phyloP scores from a whole-genome alignment of 352 stramenopile genomes.

The Phytophthora brassicae region DNA sequence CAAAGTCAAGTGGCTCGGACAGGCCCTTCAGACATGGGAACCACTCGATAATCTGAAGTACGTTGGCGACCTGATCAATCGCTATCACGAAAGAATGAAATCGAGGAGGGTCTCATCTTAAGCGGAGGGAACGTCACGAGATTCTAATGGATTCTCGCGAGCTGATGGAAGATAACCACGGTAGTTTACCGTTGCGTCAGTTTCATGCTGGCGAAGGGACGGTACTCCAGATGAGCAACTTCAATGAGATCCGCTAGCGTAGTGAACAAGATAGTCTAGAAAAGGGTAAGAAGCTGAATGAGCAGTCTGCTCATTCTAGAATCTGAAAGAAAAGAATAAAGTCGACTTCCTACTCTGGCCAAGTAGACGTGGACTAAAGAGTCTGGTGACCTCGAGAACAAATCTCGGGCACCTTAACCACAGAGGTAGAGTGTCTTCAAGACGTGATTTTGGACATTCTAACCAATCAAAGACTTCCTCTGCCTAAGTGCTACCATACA shows the following conservation, averaged over 20 bases:
- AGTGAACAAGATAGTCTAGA: not conserved
- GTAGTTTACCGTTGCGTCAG: not conserved
- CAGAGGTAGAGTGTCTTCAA: not conserved
- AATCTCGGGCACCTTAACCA: not conserved
- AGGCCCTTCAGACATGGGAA: slow-evolving; percentile 6
- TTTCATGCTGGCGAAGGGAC: too few relatives aligned
- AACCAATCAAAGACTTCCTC: slow-evolving; percentile 2
- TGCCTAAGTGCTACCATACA: slow-evolving; percentile 2
- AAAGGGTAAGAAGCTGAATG: not conserved
- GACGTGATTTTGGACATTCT: not conserved
- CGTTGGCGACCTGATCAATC: slow-evolving; percentile 8
- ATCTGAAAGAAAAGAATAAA: slow-evolving; percentile 4
- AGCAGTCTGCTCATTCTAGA: slow-evolving; percentile 9
- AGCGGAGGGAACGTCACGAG: slow-evolving; percentile 1
- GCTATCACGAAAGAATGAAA: slow-evolving; percentile 3
- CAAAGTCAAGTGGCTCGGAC: slow-evolving; percentile 10
- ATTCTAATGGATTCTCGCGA: not conserved
- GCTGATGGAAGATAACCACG: too few relatives aligned
- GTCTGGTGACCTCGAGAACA: slow-evolving; percentile 4
- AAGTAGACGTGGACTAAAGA: slow-evolving; percentile 8
- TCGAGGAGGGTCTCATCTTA: not conserved
- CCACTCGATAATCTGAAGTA: slow-evolving; percentile 8
- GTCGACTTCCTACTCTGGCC: slow-evolving; percentile 12
- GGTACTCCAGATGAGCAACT: too few relatives aligned
- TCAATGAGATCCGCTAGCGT: not conserved